Evolutionary conservation across 2,329 filamentous ascomycete genomes (phyloP), one percentile per base, ranked within the genome.

Genomic region (Claviceps arundinis): DNA sequence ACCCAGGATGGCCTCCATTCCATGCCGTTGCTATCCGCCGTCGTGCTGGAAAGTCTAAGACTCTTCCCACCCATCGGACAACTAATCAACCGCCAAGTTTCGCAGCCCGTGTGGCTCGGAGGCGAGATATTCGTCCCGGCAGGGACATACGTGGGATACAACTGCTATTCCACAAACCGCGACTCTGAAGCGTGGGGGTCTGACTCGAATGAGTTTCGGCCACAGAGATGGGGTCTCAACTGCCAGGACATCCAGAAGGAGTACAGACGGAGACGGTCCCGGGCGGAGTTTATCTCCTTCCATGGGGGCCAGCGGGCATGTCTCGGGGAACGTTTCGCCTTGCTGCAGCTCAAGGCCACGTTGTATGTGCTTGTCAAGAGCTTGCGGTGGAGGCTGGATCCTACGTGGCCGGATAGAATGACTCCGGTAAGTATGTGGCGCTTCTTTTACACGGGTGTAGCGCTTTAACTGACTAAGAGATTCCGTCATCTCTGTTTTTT

Each of bases 61-160:
- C 64, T 77, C 46, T 73, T 71, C 52, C 74, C 74, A 0, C 73
- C 74, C 7, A 69, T 77, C 49, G 69, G 65, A 0, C 73, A 76
- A 53, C 63, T 77, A 43, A 70, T 76, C 56, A 76, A 76, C 51
- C 67, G 73, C 5, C 65, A 66, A 4, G 67, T 66, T 0, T 55
- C 57, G 42, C 51, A 45, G 16, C 48, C 59, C 4, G 55, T 56
- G 5, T 43, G 58, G 2, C 58, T 66, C 0, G 61, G 64, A 13
- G 54, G 60, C 24, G 56, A 64, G 2, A 57, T 71, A n/a, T 51
- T 58, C 2, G 61, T 71, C 14, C 66, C 67, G 1, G 56, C 56
- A 45, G 65, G 64, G 4, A 70, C 67, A 1, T 71, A 67, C 54
- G 57, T 71, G 3, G 69, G 69, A 11, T 72, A 69, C 57, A 68